phyloP scores from a whole-genome alignment of 176 grass and related monocot species.

The Zea mays region Zm-B73-REFERENCE-NAM-5.0 NC_050099.1:190176001-190176500 shows the following conservation, averaged over 20 bases:
- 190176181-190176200: constrained; percentile 37
- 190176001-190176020: not conserved
- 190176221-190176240: constrained; percentile 16
- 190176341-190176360: not conserved
- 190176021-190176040: not conserved
- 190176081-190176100: not conserved
- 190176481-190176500: not conserved
- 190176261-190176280: constrained; percentile 47
- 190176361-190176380: not conserved
- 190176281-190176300: constrained; percentile 41
- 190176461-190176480: not conserved
- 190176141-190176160: constrained; percentile 12
- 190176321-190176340: not conserved
- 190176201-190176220: constrained; percentile 40
- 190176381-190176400: not conserved
- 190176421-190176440: constrained; percentile 6
- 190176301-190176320: constrained; percentile 12
- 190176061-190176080: constrained; percentile 31
- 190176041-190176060: constrained; percentile 9
- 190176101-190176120: not conserved
- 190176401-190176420: not conserved
- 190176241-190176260: constrained; percentile 41
- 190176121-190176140: not conserved
- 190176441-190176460: not conserved
- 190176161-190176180: constrained; percentile 39